Conservation (phyloP, 805 yeast species). For the Tetrapisispora fleetii region DNA sequence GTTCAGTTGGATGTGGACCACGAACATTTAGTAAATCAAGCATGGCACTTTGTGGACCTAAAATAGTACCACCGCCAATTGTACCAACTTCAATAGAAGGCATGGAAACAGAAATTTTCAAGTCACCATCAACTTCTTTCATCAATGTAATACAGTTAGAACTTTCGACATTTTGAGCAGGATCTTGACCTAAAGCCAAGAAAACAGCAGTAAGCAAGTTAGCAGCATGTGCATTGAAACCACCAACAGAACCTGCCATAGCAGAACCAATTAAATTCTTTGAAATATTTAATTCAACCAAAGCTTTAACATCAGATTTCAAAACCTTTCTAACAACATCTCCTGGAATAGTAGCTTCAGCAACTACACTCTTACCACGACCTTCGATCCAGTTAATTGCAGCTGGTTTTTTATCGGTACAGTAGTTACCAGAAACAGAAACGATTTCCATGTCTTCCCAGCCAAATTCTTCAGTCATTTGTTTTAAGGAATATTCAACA, state of each 20-base stretch:
- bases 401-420: constrained; percentile 96
- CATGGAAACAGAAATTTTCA: constrained; percentile 94
- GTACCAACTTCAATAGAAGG: constrained; percentile 99
- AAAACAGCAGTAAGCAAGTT: constrained; percentile 90
- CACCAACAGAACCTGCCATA: constrained; percentile 97
- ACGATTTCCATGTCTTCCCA: constrained; percentile 90
- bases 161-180: constrained; percentile 98
- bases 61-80: constrained; percentile 96
- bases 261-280: constrained; percentile 95
- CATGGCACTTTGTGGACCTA: constrained; percentile 96
- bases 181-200: constrained; percentile 97
- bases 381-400: constrained; percentile 99
- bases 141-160: constrained; percentile 95
- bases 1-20: constrained; percentile 89
- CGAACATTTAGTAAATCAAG: constrained; percentile 86
- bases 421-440: constrained; percentile 93
- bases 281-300: constrained; percentile 79
- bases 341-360: constrained; percentile 84
- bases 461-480: constrained; percentile 81
- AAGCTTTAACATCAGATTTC: constrained; percentile 84
- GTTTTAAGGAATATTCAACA: constrained; percentile 75
- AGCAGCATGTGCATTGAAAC: constrained; percentile 97
- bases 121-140: constrained; percentile 73
- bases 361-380: constrained; percentile 95
- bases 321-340: constrained; percentile 71